Evolutionary conservation across 768 basidiomycete species (phyloP).

Genomic region (Nevesoporus exiguus): DNA sequence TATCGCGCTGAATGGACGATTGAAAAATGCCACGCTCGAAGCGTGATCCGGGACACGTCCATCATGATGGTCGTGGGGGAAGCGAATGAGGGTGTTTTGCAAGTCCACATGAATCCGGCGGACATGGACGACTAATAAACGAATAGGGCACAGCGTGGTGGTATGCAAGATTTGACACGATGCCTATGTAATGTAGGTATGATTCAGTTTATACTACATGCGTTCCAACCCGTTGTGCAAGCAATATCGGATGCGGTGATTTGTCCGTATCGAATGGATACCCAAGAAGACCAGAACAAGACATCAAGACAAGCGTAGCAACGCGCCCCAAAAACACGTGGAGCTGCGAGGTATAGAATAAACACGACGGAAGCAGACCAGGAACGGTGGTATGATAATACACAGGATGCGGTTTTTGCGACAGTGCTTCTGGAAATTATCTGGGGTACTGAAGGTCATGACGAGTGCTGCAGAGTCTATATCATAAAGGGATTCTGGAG

Average conservation of each 20-base stretch:
- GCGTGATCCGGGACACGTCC: neutral
- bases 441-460: neutral
- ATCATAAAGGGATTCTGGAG: slow-evolving; percentile 34
- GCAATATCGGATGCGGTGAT: slow-evolving; percentile 20
- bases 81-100: slow-evolving; percentile 2
- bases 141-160: slow-evolving; percentile 7
- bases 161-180: slow-evolving; percentile 20
- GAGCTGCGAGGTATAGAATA: slow-evolving; percentile 11
- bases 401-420: slow-evolving; percentile 13
- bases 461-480: slow-evolving; percentile 23
- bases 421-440: slow-evolving; percentile 7
- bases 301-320: slow-evolving; percentile 23
- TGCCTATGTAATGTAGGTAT: slow-evolving; percentile 28
- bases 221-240: slow-evolving; percentile 29
- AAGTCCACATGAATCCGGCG: neutral
- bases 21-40: neutral
- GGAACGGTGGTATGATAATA: slow-evolving; percentile 9
- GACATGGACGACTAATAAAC: slow-evolving; percentile 7
- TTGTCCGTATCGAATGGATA: slow-evolving; percentile 24
- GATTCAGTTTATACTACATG: slow-evolving; percentile 32
- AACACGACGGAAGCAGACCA: neutral
- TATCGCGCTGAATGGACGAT: neutral
- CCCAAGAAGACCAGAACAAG: slow-evolving; percentile 30
- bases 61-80: neutral
- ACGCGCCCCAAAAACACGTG: slow-evolving; percentile 1